A percentile compares a stretch with the other conserved stretches of the same genome.
phyloP scores from a whole-genome alignment of 2,329 filamentous ascomycete genomes.

The Tolypocladium amazonense region DNA sequence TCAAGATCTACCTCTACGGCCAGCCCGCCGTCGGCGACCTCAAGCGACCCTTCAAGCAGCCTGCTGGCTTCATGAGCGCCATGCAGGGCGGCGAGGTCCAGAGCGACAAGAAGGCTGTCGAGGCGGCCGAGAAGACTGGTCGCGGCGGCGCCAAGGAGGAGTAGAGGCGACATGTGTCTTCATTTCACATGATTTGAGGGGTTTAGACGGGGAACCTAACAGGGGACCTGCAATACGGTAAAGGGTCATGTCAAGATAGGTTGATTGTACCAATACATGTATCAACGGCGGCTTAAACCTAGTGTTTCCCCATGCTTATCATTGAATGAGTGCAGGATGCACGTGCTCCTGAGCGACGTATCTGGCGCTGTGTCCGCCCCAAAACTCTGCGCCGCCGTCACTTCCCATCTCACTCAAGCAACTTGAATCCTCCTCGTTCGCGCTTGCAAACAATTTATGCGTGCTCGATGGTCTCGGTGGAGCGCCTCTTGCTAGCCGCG shows the following conservation, averaged over 20 bases:
- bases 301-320: too few relatives aligned
- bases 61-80: constrained; percentile 71
- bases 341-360: neutral
- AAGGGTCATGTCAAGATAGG: neutral
- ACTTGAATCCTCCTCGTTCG: neutral
- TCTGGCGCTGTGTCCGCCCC: too few relatives aligned
- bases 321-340: neutral
- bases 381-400: neutral
- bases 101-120: constrained; percentile 86
- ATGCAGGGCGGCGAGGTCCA: constrained; percentile 65
- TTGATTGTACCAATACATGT: neutral
- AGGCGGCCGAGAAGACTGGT: constrained; percentile 66
- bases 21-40: constrained; percentile 81
- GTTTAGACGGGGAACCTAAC: neutral
- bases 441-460: neutral
- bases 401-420: neutral
- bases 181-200: neutral
- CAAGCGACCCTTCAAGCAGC: constrained; percentile 89
- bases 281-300: neutral
- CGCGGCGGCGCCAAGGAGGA: constrained; percentile 64
- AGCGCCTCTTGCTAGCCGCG: neutral
- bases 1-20: constrained; percentile 91
- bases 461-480: neutral
- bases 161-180: constrained; percentile 26
- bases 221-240: neutral